Base-by-base conservation (phyloP, 2,329 filamentous ascomycete species). In the Akanthomyces dipterigenus region DNA sequence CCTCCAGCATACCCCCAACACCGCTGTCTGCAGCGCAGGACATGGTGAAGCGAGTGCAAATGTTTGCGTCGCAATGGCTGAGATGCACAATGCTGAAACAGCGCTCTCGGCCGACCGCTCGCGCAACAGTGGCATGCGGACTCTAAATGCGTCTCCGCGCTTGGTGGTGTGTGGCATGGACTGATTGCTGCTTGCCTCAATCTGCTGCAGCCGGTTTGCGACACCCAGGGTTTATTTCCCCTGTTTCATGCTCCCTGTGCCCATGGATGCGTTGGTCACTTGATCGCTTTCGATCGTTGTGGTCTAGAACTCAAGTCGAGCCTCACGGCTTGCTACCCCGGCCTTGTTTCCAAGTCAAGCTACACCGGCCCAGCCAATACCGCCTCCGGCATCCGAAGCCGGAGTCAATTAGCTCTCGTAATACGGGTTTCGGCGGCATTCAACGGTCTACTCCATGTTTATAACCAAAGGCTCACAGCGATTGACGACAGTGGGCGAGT, bases 351-450 rank as follows among this genome's bases (percentile, higher is more conserved):
- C 18, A 20, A 40, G 34, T 16, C 18, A 28, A 49, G 34, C 46
- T 42, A 40, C n/a, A 22, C 20, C 48, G 48, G 48, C 28, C n/a
- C 45, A 11, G 7, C 12, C 26, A 46, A 22, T 12, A 16, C 54
- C 40, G n/a, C n/a, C 55, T 26, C 43, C 26, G 12, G 26, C 36
- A 49, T 46, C 60, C 60, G 60, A 62, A 53, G 60, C 54, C 60
- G 60, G 53, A 61, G 49, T 18, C 12, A 24, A 24, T 24, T 45
- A 22, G 57, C 49, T 31, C 48, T 55, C 20, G 58, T 56, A 56
- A 57, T 46, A 57, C 60, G 60, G 46, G 46, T 62, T 62, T 46
- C 28, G 54, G 60, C 54, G 60, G 60, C 60, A 62, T 62, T 16
- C 24, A 53, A 57, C 60, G 60, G 60, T 56, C 48, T 57, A 62